Conservation (phyloP, 1,284 basidiomycete species). For the Entoloma clypeatum region DNA sequence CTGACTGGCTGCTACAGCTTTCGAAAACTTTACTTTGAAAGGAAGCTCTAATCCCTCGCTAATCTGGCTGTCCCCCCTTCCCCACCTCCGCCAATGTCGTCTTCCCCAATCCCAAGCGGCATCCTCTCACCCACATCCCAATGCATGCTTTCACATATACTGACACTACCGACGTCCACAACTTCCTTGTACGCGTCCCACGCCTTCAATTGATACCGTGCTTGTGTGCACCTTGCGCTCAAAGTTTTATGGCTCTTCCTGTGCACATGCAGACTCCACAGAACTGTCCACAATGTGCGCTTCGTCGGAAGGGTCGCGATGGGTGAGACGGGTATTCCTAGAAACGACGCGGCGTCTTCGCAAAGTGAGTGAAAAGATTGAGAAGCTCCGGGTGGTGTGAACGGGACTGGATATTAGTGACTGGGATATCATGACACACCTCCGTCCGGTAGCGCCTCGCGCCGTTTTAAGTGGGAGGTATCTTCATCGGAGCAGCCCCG, state of each 20-base stretch:
- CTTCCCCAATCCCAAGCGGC: conserved; percentile 61
- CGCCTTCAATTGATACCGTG: conserved; percentile 85
- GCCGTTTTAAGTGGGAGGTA: no score
- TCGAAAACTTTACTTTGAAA: no score
- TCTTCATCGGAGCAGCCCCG: no score
- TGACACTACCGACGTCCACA: conserved; percentile 78
- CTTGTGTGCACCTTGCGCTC: conserved; percentile 80
- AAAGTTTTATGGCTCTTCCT: conserved; percentile 97
- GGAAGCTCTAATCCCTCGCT: no score
- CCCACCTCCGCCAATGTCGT: conserved; percentile 39
- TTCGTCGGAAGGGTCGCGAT: conserved; percentile 72
- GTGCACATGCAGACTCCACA: conserved; percentile 84
- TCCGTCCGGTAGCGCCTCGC: no score
- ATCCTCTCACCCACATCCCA: conserved; percentile 85
- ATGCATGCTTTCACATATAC: conserved; percentile 75
- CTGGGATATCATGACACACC: conserved; percentile 76
- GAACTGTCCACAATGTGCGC: conserved; percentile 84
- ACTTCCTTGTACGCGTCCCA: conserved; percentile 84
- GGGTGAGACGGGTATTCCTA: conserved; percentile 80
- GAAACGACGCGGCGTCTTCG: conserved; percentile 74
- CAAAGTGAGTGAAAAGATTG: conserved; percentile 83
- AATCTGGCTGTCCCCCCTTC: conserved; percentile 26
- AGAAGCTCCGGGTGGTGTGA: conserved; percentile 70
- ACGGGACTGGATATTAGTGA: conserved; percentile 81
- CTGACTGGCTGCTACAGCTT: no score